Conservation (phyloP, 108 stramenopile genomes). For the Nitzschia sp. region DNA sequence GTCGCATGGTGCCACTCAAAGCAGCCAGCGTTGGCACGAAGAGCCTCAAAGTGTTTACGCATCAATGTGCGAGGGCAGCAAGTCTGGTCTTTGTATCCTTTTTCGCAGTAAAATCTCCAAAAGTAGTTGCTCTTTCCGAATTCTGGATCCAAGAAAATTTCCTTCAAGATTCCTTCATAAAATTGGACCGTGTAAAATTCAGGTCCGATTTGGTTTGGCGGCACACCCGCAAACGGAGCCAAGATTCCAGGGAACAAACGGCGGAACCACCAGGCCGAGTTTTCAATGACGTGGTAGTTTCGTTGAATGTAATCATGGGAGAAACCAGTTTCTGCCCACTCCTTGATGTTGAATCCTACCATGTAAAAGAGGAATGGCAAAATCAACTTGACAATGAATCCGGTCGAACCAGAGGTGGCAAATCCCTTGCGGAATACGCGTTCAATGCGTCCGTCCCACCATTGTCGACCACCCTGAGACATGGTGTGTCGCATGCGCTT, state of each 20-base stretch:
- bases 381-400: slow-evolving; percentile 47
- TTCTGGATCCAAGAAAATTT: slow-evolving; percentile 60
- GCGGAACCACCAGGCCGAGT: slow-evolving; percentile 55
- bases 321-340: slow-evolving; percentile 62
- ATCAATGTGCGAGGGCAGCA: slow-evolving; percentile 60
- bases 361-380: slow-evolving; percentile 55
- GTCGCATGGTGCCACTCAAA: slow-evolving; percentile 69
- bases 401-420: slow-evolving; percentile 51
- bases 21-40: slow-evolving; percentile 51
- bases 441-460: slow-evolving; percentile 64
- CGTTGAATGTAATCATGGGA: slow-evolving; percentile 50
- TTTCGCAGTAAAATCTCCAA: slow-evolving; percentile 60
- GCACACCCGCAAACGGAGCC: slow-evolving; percentile 64
- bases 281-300: slow-evolving; percentile 53
- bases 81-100: slow-evolving; percentile 60
- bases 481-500: slow-evolving; percentile 70
- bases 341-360: slow-evolving; percentile 54
- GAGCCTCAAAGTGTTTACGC: slow-evolving; percentile 50
- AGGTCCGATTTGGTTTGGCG: slow-evolving; percentile 63
- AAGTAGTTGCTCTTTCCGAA: slow-evolving; percentile 60
- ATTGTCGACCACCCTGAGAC: slow-evolving; percentile 49
- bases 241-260: slow-evolving; percentile 53
- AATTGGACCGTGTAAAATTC: slow-evolving; percentile 67
- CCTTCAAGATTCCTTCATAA: slow-evolving; percentile 57
- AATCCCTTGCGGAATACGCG: slow-evolving; percentile 62